Evolutionary conservation across 306 rosid genomes (phyloP).

Genomic region (Cyamopsis tetragonoloba): DNA sequence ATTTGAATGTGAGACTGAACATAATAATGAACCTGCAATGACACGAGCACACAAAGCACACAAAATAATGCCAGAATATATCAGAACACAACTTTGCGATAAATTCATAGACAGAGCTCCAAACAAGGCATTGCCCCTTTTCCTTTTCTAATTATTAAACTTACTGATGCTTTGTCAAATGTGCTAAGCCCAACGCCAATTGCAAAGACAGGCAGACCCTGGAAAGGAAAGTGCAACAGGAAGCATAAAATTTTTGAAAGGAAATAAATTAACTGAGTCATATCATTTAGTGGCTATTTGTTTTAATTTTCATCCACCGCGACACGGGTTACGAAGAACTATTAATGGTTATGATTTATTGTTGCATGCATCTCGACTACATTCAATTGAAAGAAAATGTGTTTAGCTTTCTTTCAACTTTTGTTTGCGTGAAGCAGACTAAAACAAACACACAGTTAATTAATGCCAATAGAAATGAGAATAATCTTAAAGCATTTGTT

Average conservation of each 20-base stretch:
- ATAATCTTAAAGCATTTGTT: background rate
- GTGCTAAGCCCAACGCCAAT: constrained; percentile 80
- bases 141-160: constrained; percentile 31
- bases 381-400: too few relatives aligned
- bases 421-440: too few relatives aligned
- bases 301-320: too few relatives aligned
- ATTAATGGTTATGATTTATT: too few relatives aligned
- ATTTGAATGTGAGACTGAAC: constrained; percentile 99
- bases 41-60: background rate
- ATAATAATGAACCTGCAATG: constrained; percentile 77
- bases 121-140: background rate
- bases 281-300: too few relatives aligned
- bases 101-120: background rate
- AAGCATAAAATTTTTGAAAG: background rate
- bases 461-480: background rate
- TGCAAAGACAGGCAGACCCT: constrained; percentile 94
- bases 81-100: background rate
- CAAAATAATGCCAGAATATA: constrained; percentile 11
- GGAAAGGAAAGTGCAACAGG: constrained; percentile 20
- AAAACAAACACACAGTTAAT: too few relatives aligned
- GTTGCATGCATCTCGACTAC: too few relatives aligned
- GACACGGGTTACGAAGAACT: too few relatives aligned
- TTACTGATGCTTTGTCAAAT: constrained; percentile 94
- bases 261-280: background rate
- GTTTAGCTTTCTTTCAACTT: too few relatives aligned